A percentile compares a stretch with the other conserved stretches of the same genome.
Evolutionary conservation across 164 flowering plant genomes (phyloP).

Genomic region (Magnolia changhungtana): DNA sequence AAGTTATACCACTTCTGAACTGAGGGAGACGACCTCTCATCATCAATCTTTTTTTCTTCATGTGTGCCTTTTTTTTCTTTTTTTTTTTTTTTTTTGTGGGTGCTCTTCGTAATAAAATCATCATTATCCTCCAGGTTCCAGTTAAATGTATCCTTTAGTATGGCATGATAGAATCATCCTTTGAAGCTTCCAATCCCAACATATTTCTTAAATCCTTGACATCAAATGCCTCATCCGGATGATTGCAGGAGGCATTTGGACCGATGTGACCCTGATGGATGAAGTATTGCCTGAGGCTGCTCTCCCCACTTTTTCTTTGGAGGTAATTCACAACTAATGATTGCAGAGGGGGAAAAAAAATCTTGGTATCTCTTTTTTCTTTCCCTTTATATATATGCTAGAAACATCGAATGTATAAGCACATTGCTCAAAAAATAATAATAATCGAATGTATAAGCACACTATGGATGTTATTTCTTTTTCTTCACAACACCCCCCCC

Average conservation of each 20-base stretch:
- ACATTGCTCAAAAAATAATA: too few species aligned
- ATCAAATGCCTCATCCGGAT: not conserved
- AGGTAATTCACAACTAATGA: slow-evolving; percentile 39
- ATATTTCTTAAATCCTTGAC: not conserved
- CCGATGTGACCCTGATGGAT: slow-evolving; percentile 68
- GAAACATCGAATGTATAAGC: too few species aligned
- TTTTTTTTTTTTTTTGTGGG: too few species aligned
- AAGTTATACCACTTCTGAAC: too few species aligned
- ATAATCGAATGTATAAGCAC: too few species aligned
- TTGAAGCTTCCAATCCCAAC: not conserved
- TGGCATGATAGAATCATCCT: not conserved
- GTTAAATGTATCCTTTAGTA: not conserved
- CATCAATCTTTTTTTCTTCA: not conserved
- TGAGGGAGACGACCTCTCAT: too few species aligned
- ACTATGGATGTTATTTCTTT: too few species aligned
- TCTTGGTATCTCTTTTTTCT: not conserved
- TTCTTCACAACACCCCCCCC: too few species aligned
- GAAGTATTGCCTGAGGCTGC: slow-evolving; percentile 83
- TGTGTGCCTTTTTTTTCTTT: not conserved
- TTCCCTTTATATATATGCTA: too few species aligned
- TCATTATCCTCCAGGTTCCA: not conserved
- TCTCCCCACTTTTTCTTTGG: slow-evolving; percentile 51
- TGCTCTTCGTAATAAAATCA: too few species aligned
- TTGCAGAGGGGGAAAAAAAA: not conserved
- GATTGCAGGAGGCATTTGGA: slow-evolving; percentile 75